Base-by-base conservation (phyloP, 176 grass and related monocot species). In the Pontederia crassipes region DNA sequence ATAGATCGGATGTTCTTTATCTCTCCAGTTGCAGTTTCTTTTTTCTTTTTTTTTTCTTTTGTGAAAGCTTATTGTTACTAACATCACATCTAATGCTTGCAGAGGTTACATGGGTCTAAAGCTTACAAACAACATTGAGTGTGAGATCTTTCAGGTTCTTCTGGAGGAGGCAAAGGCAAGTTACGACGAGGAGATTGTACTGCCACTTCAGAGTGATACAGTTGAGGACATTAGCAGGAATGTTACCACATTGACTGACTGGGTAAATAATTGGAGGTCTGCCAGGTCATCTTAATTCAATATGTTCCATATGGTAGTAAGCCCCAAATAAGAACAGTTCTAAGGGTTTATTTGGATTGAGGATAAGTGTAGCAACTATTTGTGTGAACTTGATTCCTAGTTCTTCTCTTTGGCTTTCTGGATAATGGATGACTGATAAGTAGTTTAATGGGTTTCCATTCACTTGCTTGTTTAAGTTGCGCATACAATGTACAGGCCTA, bases 61-160 rank as follows among this genome's bases (percentile, higher is more conserved):
- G 9, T 20, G 15, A 8, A 60, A 47, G 61, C 65, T 55, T 48
- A 26, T 57, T 14, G 0, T 32, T 66, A 58, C 10, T 69, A 32
- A 70, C 15, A 55, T 49, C 17, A 24, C 49, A 32, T 61, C 55
- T 46, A 45, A 28, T 53, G 45, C 12, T 0, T 69, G 55, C 76
- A 96, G 92, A 79, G 92, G 92, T n/a, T 96, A 96, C 50, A 78
- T 64, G 78, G 92, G 92, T 62, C 72, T 86, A 15, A 96, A 96
- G 73, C 83, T 96, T 49, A 80, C 81, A 17, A 90, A 96, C 69
- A 90, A 96, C 58, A 90, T 96, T 54, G 86, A 96, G 67, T 90
- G 92, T 11, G 92, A 96, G 68, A 96, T 96, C 57, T 96, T 96
- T 51, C 92, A 90, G 70, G 81, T 96, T 54, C 84, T 90, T 8